These are phyloP conservation scores for Scenedesmus sp. DNA, from an alignment of 163 green algal species.

Conservation along the genomic window DNA sequence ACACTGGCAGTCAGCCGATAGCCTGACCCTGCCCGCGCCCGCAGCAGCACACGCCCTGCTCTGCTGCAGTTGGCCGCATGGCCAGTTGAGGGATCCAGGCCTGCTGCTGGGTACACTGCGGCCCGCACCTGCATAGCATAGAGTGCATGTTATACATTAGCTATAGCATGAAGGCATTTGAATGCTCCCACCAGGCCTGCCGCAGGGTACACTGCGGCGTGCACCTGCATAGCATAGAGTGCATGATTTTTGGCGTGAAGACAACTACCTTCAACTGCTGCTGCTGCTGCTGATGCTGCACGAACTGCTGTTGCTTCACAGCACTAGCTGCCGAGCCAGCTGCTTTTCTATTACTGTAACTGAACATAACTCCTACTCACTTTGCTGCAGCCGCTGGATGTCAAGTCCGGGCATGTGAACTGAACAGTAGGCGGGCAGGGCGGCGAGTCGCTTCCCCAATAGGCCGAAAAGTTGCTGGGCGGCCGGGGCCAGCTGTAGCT, in stretches of 20 bases:
- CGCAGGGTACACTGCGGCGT: no score
- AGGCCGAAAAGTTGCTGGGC: background rate
- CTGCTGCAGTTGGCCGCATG: conserved; percentile 18
- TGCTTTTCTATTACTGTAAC: no score
- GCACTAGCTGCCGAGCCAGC: background rate
- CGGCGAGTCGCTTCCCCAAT: background rate
- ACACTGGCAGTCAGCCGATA: background rate
- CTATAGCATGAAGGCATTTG: no score
- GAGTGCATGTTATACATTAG: no score
- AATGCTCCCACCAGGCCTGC: no score
- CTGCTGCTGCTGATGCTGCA: background rate
- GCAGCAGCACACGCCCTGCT: conserved; percentile 33
- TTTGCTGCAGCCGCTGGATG: background rate
- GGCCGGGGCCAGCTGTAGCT: conserved; percentile 31
- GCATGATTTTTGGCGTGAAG: no score
- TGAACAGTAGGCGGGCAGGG: conserved; percentile 32
- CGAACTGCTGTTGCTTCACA: background rate
- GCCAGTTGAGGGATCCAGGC: background rate
- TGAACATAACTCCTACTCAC: background rate
- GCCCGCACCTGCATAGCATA: no score
- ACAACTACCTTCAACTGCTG: no score
- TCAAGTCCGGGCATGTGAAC: conserved; percentile 38
- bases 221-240: no score
- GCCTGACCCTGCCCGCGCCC: background rate
- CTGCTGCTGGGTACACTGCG: conserved; percentile 28